A percentile compares a stretch with the other conserved stretches of the same genome.
Evolutionary conservation across 768 basidiomycete genomes (phyloP).

Genomic region (Melanogaster broomeanus): DNA sequence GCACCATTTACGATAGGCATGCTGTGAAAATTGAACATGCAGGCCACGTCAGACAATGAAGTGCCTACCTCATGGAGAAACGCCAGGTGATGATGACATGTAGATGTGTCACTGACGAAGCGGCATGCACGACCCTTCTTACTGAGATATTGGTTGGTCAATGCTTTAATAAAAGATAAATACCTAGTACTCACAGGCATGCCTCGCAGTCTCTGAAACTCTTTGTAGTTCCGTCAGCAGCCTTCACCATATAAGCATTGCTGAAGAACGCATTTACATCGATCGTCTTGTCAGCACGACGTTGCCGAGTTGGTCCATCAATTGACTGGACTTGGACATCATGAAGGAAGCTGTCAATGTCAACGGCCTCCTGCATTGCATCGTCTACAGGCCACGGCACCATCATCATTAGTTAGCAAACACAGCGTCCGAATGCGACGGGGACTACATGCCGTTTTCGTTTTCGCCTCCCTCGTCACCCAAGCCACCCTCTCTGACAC

Average conservation of each 20-base stretch:
- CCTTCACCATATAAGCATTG: background rate
- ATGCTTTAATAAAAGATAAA: background rate
- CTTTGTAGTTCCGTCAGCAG: background rate
- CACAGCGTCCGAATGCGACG: too few species aligned
- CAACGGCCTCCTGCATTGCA: background rate
- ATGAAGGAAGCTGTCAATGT: constrained; percentile 12
- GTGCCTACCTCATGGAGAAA: background rate
- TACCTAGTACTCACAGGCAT: background rate
- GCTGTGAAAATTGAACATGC: constrained; percentile 2
- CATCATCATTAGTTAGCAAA: too few species aligned
- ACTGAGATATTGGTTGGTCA: background rate
- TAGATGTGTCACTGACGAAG: background rate
- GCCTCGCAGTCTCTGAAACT: background rate
- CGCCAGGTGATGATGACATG: background rate
- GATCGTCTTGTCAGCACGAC: background rate
- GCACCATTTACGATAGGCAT: constrained; percentile 30
- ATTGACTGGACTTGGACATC: constrained; percentile 12
- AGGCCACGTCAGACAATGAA: background rate
- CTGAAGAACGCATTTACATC: background rate
- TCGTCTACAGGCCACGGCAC: too few species aligned
- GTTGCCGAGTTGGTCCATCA: background rate
- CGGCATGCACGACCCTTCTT: background rate
- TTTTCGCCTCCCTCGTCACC: too few species aligned
- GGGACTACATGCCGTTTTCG: too few species aligned
- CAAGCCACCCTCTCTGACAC: too few species aligned